Evolutionary conservation across 164 flowering plant genomes (phyloP).

Genomic region (Macadamia integrifolia): DNA sequence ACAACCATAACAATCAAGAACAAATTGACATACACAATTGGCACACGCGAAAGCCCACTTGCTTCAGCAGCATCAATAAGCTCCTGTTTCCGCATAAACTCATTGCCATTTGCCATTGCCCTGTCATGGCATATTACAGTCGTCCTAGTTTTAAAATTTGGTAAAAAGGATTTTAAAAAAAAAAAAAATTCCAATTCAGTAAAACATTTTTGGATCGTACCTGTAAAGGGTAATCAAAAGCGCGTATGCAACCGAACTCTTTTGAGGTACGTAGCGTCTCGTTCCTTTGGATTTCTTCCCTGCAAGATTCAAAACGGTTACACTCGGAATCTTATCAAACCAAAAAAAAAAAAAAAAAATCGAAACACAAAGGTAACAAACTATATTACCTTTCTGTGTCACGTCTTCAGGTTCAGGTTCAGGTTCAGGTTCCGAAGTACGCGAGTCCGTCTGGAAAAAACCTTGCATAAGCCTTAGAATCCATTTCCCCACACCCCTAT

Average conservation of each 20-base stretch:
- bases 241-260: conserved; percentile 87
- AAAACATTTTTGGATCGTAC: conserved; percentile 18
- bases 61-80: conserved; percentile 93
- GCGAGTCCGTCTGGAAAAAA: conserved; percentile 43
- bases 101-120: conserved; percentile 49
- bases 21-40: conserved; percentile 52
- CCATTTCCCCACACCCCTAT: conserved; percentile 93
- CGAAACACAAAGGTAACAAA: not conserved
- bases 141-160: not conserved
- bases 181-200: not conserved
- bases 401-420: conserved; percentile 40
- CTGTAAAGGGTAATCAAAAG: conserved; percentile 77
- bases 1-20: not conserved
- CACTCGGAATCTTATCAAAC: not conserved
- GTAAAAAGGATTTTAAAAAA: not conserved
- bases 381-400: conserved; percentile 30
- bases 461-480: conserved; percentile 58
- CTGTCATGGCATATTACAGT: conserved; percentile 22
- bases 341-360: not conserved
- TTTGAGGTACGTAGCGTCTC: conserved; percentile 74
- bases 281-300: conserved; percentile 51
- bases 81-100: conserved; percentile 82
- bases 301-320: conserved; percentile 15
- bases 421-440: conserved; percentile 36
- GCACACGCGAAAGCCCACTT: conserved; percentile 82